Percentiles rank a stretch among this genome's conserved stretches.
These are phyloP conservation scores for Leishmania martiniquensis DNA, from an alignment of 208 protist species.

Conservation along the genomic window DNA sequence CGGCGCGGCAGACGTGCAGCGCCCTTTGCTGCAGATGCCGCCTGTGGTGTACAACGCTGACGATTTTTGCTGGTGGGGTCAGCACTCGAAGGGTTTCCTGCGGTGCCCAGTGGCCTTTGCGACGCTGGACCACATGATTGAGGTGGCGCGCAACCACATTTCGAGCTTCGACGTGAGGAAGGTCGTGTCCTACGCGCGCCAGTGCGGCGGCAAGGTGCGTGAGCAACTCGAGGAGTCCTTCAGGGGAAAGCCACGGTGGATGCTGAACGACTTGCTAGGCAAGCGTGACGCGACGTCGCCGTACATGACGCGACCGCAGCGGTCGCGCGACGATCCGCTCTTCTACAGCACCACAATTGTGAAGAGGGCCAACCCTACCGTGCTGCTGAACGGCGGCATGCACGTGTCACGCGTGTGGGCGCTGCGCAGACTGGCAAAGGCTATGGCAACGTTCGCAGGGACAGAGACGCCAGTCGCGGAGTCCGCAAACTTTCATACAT, in stretches of 20 bases:
- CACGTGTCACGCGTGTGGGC: constrained; percentile 42
- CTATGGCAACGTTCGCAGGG: constrained; percentile 17
- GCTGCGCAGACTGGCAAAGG: constrained; percentile 19
- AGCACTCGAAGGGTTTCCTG: constrained; percentile 23
- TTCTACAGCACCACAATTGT: constrained; percentile 27
- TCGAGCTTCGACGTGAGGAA: constrained; percentile 11
- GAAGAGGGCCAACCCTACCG: constrained; percentile 17
- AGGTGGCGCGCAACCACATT: constrained; percentile 26
- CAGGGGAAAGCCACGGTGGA: constrained; percentile 3
- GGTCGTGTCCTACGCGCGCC: constrained; percentile 2
- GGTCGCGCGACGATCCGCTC: constrained; percentile 16
- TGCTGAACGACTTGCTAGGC: constrained; percentile 21
- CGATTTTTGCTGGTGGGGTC: constrained; percentile 35
- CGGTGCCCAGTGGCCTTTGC: constrained; percentile 30
- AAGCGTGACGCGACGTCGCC: constrained; percentile 3
- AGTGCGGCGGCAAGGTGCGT: constrained; percentile 14
- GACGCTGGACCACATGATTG: constrained; percentile 37
- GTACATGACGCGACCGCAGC: constrained; percentile 2
- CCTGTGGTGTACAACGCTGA: constrained; percentile 46
- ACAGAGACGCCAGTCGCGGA: constrained; percentile 27
- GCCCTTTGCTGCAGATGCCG: constrained; percentile 36
- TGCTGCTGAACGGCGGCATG: constrained; percentile 34
- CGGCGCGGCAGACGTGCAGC: neutral
- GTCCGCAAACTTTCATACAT: constrained; percentile 1
- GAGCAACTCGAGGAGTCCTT: constrained; percentile 7